A percentile compares a stretch with the other conserved stretches of the same genome.
phyloP scores from a whole-genome alignment of 2,329 filamentous ascomycete species.

The Teratosphaeria zuluensis region DNA sequence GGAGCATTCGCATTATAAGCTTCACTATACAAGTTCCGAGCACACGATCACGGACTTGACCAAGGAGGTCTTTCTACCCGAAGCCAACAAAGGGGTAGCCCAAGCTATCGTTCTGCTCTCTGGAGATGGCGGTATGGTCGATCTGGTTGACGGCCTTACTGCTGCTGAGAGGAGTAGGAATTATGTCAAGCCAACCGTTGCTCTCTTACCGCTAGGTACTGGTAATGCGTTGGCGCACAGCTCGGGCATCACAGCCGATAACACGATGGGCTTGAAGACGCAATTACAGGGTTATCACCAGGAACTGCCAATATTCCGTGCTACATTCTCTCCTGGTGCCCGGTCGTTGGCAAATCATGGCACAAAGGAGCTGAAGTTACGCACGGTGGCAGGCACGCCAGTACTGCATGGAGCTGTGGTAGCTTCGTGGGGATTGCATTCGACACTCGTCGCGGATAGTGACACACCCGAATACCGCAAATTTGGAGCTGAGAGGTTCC shows the following conservation, averaged over 20 bases:
- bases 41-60: slow-evolving; percentile 58
- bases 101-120: slow-evolving; percentile 69
- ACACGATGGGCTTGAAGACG: slow-evolving; percentile 32
- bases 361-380: slow-evolving; percentile 27
- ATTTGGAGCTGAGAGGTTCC: slow-evolving; percentile 68
- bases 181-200: slow-evolving; percentile 45
- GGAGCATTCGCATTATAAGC: slow-evolving; percentile 35
- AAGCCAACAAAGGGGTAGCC: slow-evolving; percentile 36
- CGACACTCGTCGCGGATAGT: slow-evolving; percentile 79
- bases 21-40: slow-evolving; percentile 55
- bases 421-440: slow-evolving; percentile 82
- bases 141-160: slow-evolving; percentile 63
- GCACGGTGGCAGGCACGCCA: slow-evolving; percentile 22
- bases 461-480: slow-evolving; percentile 74
- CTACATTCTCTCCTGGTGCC: slow-evolving; percentile 36
- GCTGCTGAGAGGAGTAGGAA: slow-evolving; percentile 19
- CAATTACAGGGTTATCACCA: slow-evolving; percentile 27
- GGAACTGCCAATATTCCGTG: slow-evolving; percentile 34
- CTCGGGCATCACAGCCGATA: slow-evolving; percentile 27
- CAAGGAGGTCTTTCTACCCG: slow-evolving; percentile 35
- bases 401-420: slow-evolving; percentile 64
- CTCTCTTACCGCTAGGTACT: slow-evolving; percentile 44
- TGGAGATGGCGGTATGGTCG: slow-evolving; percentile 78
- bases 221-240: slow-evolving; percentile 42
- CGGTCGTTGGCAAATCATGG: slow-evolving; percentile 33